Base-by-base conservation (phyloP, 1,284 basidiomycete species). In the Malassezia japonica region DNA sequence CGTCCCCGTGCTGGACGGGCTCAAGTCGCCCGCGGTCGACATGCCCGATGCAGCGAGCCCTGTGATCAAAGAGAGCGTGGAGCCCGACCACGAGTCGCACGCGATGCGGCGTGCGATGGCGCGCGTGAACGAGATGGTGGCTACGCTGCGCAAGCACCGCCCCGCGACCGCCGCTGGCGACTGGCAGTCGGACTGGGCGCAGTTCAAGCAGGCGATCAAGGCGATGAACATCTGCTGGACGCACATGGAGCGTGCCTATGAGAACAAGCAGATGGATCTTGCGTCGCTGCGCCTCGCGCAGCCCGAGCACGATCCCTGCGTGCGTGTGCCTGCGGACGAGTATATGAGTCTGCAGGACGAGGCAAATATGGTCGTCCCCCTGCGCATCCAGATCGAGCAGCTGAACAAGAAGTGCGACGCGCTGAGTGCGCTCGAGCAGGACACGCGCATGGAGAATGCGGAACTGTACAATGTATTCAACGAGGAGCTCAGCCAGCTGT, bases 401-500 rank as follows among this genome's bases (percentile, higher is more conserved):
- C 49, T 70, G 10, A 50, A 48, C 27, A 53, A 65, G 28, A 63
- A 63, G 35, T 64, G 62, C 46, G 61, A 61, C 27, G 44, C 65
- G n/a, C 44, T 71, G 18, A 57, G 58, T 10, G 61, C 60, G 23
- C 55, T 71, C 23, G 69, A 72, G 49, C 48, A 59, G 21, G 68
- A 71, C 40, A 65, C 61, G 3, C 59, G 67, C 2, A 40, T 68
- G 31, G 70, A 72, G 47, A 70, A 72, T 44, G 64, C 68, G 13
- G 67, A 65, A 54, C 52, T 71, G n/a, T 66, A 71, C 55, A 59
- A 62, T 40, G 57, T 59, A 32, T 72, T 71, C 58, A 72, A 72
- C 48, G 70, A 72, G 39, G 70, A 72, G 51, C 48, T 72, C 8
- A 63, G 66, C 40, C 33, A 56, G 39, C 52, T 72, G 15, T 72